These are phyloP conservation scores for Daldinia eschscholtzii DNA, from an alignment of 2,329 filamentous ascomycete species.

Conservation along the genomic window DNA sequence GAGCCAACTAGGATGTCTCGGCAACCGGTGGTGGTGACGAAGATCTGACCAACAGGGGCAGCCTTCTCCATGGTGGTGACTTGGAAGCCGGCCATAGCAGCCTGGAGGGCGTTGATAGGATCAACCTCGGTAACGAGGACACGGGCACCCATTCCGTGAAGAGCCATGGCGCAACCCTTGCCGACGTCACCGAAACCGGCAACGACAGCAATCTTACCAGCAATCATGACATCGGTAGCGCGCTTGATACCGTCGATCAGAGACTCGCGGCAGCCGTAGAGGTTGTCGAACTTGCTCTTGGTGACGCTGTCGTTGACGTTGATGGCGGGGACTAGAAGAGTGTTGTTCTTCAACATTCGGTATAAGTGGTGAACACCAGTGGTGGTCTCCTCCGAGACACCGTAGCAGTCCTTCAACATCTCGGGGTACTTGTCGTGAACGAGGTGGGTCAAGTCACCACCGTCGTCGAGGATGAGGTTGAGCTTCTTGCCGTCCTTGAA, in stretches of 20 bases:
- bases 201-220: conserved; percentile 97
- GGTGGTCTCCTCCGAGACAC: conserved; percentile 99
- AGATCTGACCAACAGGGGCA: conserved; percentile 90
- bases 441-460: conserved; percentile 95
- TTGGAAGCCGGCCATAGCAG: conserved; percentile 96
- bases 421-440: conserved; percentile 99
- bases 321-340: conserved; percentile 93
- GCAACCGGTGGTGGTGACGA: conserved; percentile 99
- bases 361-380: conserved; percentile 99
- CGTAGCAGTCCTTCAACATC: conserved; percentile 97
- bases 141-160: conserved; percentile 96
- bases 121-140: conserved; percentile 97
- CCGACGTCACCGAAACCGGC: conserved; percentile 99
- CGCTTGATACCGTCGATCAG: conserved; percentile 99
- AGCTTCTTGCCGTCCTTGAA: conserved; percentile 98
- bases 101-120: conserved; percentile 99
- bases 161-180: conserved; percentile 97
- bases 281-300: conserved; percentile 99
- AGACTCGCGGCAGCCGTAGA: conserved; percentile 99
- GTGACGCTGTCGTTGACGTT: conserved; percentile 99
- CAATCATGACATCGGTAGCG: conserved; percentile 99
- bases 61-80: conserved; percentile 99
- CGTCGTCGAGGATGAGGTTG: conserved; percentile 99
- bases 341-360: conserved; percentile 92
- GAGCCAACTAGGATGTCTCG: conserved; percentile 92